Percentiles rank a stretch among this genome's conserved stretches.
phyloP scores from a whole-genome alignment of 345 rosid genomes.

The Raphanus sativus region DNA sequence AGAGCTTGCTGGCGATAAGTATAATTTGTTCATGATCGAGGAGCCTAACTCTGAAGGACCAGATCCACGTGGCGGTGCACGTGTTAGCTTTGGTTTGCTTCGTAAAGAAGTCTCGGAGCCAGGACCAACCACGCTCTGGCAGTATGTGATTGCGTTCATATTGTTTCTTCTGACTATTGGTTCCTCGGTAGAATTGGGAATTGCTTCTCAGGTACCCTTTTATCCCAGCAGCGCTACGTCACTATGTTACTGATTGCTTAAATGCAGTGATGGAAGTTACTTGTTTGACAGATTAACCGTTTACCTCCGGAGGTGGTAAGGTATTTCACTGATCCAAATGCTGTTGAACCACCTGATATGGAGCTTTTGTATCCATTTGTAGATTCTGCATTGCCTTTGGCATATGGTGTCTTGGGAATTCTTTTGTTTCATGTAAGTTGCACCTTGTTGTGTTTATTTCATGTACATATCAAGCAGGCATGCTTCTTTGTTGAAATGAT shows the following conservation, averaged over 20 bases:
- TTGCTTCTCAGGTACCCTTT: constrained; percentile 80
- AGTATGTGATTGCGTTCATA: constrained; percentile 84
- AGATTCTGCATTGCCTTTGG: constrained; percentile 88
- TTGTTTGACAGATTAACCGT: constrained; percentile 68
- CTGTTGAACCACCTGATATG: constrained; percentile 85
- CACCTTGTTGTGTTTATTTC: neutral
- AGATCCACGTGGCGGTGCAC: constrained; percentile 93
- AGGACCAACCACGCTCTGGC: constrained; percentile 95
- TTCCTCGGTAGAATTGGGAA: constrained; percentile 87
- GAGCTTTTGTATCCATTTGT: constrained; percentile 83
- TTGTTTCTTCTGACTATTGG: constrained; percentile 84
- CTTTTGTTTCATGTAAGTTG: constrained; percentile 82
- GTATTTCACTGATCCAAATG: constrained; percentile 93
- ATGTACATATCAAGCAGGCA: neutral
- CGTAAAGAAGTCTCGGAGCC: constrained; percentile 97
- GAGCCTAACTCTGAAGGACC: constrained; percentile 92
- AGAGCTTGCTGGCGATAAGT: constrained; percentile 68
- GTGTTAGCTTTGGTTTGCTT: constrained; percentile 89
- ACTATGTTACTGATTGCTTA: neutral
- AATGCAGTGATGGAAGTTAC: constrained; percentile 12
- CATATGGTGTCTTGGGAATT: constrained; percentile 88
- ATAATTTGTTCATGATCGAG: constrained; percentile 91
- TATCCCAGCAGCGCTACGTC: neutral
- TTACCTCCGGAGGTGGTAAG: constrained; percentile 92
- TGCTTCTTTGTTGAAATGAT: constrained; percentile 17